Base-by-base conservation (phyloP, 345 rosid genomes). In the Murraya koenigii region DNA sequence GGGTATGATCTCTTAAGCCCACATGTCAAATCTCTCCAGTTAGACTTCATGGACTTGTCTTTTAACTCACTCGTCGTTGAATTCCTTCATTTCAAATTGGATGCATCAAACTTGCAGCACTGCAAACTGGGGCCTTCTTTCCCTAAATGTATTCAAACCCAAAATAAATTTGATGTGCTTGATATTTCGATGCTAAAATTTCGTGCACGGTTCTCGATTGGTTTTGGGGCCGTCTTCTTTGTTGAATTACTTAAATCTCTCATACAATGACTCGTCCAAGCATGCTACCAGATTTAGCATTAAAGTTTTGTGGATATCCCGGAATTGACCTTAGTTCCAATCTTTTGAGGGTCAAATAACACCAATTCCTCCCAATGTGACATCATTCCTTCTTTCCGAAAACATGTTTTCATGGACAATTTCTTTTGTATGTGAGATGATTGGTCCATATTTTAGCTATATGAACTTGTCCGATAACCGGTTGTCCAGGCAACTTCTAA, bases 401-500 rank as follows among this genome's bases (percentile, higher is more conserved):
- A 84, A 84, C 59, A 77, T 58, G 66, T 80, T 86, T 60, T 69
- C 78, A 9, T 80, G 86, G 60, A 19, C 63, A 10, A 78, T 86
- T 60, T 78, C 84, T 2, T 63, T 72, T 67, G 28, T 84, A 5
- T 80, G 85, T 36, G 19, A 72, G 20, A 79, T 81, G 15, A 73
- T 74, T 2, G 63, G 76, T 22, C 77, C 32, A 8, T 28, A 1
- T 49, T 8, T 44, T 44, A 44, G 17, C 49, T 84, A 79, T 6
- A 80, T 84, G 35, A 84, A 86, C 56, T 84, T 82, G 25, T 81
- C 80, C 3, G 69, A 80, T 49, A 80, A 86, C 76, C 66, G 15
- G 0, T 36, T 86, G 14, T 80, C 81, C 1, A 80, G 89, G 15
- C 68, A 80, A 66, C 72, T 86, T 22, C 86, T 3, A 71, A 80